A percentile compares a stretch with the other conserved stretches of the same genome.
These are phyloP conservation scores for Sanghuangporus baumii DNA, from an alignment of 1,284 basidiomycete genomes.

Conservation along the genomic window DNA sequence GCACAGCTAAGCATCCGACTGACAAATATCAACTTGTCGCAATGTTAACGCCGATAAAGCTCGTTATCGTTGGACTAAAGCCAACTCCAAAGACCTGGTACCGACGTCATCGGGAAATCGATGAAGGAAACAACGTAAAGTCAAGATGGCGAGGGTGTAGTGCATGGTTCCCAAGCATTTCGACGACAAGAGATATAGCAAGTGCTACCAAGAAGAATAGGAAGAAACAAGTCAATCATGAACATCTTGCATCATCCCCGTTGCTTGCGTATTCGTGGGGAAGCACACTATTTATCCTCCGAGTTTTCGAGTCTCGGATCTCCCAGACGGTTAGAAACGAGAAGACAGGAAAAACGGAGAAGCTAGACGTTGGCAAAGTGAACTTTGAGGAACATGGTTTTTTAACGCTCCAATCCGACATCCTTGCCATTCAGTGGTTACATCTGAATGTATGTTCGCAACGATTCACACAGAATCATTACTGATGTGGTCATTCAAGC, in stretches of 20 bases:
- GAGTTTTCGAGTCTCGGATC: conserved; percentile 56
- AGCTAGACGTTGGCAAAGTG: conserved; percentile 59
- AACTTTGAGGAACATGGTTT: conserved; percentile 49
- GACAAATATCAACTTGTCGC: conserved; percentile 86
- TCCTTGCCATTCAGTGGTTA: conserved; percentile 69
- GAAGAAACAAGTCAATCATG: conserved; percentile 20
- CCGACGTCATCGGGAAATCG: conserved; percentile 59
- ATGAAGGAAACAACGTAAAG: conserved; percentile 36
- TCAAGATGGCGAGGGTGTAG: conserved; percentile 54
- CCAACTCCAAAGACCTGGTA: conserved; percentile 94
- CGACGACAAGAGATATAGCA: conserved; percentile 20
- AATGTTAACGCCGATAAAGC: conserved; percentile 83
- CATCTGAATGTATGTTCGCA: conserved; percentile 64
- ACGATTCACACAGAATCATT: conserved; percentile 12
- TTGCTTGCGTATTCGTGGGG: conserved; percentile 84
- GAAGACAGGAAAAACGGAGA: conserved; percentile 54
- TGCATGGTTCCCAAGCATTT: conserved; percentile 73
- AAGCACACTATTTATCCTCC: conserved; percentile 54
- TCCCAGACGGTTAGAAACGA: conserved; percentile 45
- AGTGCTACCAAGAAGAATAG: conserved; percentile 26
- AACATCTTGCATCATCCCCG: conserved; percentile 39
- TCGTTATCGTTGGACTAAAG: conserved; percentile 91
- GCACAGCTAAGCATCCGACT: conserved; percentile 67
- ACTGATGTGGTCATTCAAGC: conserved; percentile 34
- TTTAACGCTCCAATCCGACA: conserved; percentile 51